Base-by-base conservation (phyloP, 345 rosid genomes). In the Brassica carinata region DNA sequence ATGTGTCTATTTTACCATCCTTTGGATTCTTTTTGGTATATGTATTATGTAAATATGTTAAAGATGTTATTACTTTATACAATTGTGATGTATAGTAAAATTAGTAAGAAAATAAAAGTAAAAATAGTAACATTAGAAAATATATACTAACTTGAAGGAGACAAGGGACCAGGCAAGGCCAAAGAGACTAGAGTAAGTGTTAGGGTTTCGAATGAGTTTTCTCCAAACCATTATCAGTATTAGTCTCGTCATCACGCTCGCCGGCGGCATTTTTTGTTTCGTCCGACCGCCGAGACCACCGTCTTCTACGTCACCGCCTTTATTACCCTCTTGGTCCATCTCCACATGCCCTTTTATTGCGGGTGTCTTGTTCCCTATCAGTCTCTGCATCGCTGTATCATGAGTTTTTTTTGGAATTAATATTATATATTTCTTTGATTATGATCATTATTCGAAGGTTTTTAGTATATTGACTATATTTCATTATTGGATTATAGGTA, bases 161-260 rank as follows among this genome's bases (percentile, higher is more conserved):
- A 89, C 59, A 43, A 90, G 91, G 33, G 95, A 90, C 92, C 92
- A 90, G 11, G 85, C 79, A 65, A 90, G 81, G 48, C 95, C 95
- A 0, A 89, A 29, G 29, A 90, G 90, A 82, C 92, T 89, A 2
- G 95, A 85, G 74, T 89, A 90, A 65, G 95, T 89, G 85, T 90
- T 90, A 57, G 95, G 95, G 87, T 90, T 90, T 30, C 92, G 76
- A 36, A 90, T 89, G 51, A 90, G 92, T 77, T 89, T 90, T 81
- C 92, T 85, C 92, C 94, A 90, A 26, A 89, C 92, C 94, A 90
- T 90, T 70, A 90, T 89, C 53, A 90, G 84, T 33, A 90, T 88
- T 5, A 90, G 88, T 79, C 91, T 87, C 2, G 92, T 89, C 91
- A 90, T 87, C 29, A 90, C 95, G 36, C 91, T 87, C 8, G 89